Conservation (phyloP, 306 rosid genomes). For the Delonix regia region DNA sequence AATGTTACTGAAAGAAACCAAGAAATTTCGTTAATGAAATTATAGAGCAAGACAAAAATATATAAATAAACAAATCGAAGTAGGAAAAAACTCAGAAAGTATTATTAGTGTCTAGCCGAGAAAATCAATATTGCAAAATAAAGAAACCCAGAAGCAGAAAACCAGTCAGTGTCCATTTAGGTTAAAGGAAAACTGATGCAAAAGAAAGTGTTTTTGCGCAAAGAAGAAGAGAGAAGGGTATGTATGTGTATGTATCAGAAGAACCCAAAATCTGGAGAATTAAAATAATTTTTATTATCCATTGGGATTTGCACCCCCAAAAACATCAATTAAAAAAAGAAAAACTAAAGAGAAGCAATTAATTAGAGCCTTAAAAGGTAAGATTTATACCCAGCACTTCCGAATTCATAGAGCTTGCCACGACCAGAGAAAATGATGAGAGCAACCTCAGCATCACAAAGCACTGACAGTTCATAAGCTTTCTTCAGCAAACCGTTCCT, state of each 20-base stretch:
- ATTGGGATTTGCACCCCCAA: slow-evolving; percentile 53
- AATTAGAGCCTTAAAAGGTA: neutral
- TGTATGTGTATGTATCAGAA: neutral
- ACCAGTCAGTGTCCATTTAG: slow-evolving; percentile 45
- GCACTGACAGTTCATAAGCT: slow-evolving; percentile 56
- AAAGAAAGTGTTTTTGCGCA: slow-evolving; percentile 46
- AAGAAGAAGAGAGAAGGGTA: slow-evolving; percentile 30
- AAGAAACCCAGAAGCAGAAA: slow-evolving; percentile 41
- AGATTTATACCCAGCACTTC: slow-evolving; percentile 68
- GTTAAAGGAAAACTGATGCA: slow-evolving; percentile 53
- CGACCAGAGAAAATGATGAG: slow-evolving; percentile 82
- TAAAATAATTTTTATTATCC: neutral
- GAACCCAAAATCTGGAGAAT: slow-evolving; percentile 34
- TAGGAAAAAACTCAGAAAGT: slow-evolving; percentile 27
- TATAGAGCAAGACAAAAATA: neutral
- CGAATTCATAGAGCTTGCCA: slow-evolving; percentile 86
- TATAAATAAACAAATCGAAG: neutral
- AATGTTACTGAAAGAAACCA: slow-evolving; percentile 34
- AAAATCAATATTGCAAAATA: slow-evolving; percentile 40
- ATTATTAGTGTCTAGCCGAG: slow-evolving; percentile 1
- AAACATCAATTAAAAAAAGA: neutral
- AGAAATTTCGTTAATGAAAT: neutral
- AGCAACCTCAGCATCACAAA: slow-evolving; percentile 61
- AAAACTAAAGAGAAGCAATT: neutral
- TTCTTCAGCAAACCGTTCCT: slow-evolving; percentile 62